phyloP scores from a whole-genome alignment of 2,329 filamentous ascomycete species.

The Rhinocladiella mackenziei region DNA sequence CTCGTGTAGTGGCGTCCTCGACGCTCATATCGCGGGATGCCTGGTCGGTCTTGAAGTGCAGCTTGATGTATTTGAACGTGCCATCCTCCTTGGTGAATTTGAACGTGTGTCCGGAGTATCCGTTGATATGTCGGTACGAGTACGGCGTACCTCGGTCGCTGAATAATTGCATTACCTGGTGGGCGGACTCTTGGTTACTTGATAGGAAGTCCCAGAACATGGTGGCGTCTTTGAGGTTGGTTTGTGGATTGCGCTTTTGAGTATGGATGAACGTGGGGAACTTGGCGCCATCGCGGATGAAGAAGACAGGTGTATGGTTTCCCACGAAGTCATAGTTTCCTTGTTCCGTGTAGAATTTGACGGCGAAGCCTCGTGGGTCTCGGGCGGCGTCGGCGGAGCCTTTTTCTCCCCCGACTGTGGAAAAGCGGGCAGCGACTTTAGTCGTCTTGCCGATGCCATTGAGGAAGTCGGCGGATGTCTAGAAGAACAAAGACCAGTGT shows the following conservation, averaged over 20 bases:
- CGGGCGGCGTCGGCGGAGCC: constrained; percentile 47
- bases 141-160: constrained; percentile 63
- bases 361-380: constrained; percentile 48
- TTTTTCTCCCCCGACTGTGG: constrained; percentile 45
- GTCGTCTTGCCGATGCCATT: constrained; percentile 47
- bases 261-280: constrained; percentile 72
- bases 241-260: constrained; percentile 67
- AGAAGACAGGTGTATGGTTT: constrained; percentile 43
- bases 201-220: constrained; percentile 65
- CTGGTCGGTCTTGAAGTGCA: constrained; percentile 54
- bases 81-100: constrained; percentile 59
- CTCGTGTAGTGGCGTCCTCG: neutral
- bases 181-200: constrained; percentile 59
- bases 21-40: neutral
- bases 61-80: constrained; percentile 48
- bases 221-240: constrained; percentile 64
- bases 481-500: no score
- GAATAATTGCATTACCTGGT: constrained; percentile 64
- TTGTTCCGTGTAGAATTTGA: constrained; percentile 52
- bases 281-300: constrained; percentile 60
- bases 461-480: constrained; percentile 45
- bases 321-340: constrained; percentile 51
- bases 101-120: constrained; percentile 63
- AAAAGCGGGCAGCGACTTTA: constrained; percentile 45
- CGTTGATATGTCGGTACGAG: constrained; percentile 63